Evolutionary conservation across 192 early-diverging fungal genomes (phyloP).

Genomic region (Pilaira anomala): DNA sequence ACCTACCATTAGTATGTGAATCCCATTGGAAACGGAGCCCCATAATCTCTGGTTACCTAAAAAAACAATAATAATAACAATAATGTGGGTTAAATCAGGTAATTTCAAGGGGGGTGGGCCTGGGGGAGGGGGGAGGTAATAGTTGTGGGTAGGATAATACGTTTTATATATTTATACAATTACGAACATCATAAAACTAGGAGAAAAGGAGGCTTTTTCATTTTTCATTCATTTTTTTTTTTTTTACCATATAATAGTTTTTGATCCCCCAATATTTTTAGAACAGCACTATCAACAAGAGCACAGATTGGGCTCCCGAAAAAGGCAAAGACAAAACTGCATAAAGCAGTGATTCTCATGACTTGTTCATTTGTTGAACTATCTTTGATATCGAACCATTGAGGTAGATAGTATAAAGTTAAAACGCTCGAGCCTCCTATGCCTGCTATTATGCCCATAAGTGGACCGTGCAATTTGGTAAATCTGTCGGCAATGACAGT

Average conservation of each 20-base stretch:
- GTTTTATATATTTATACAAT: constrained; percentile 25
- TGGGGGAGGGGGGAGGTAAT: constrained; percentile 1
- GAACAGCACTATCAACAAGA: constrained; percentile 37
- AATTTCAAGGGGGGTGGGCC: too few relatives aligned
- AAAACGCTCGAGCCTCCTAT: constrained; percentile 26
- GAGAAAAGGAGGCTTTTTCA: constrained; percentile 14
- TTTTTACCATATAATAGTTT: constrained; percentile 41
- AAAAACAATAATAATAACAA: too few relatives aligned
- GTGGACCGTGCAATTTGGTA: constrained; percentile 25
- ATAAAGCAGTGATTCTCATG: constrained; percentile 10
- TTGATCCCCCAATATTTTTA: constrained; percentile 40
- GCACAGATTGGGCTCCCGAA: constrained; percentile 30
- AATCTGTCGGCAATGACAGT: constrained; percentile 29
- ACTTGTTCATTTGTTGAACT: neutral
- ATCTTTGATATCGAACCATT: neutral
- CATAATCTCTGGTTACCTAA: constrained; percentile 34
- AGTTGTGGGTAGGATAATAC: constrained; percentile 13
- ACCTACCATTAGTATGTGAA: constrained; percentile 20
- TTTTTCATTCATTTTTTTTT: constrained; percentile 19
- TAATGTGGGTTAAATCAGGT: neutral
- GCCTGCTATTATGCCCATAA: constrained; percentile 22
- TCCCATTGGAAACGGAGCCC: constrained; percentile 34
- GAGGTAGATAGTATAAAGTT: constrained; percentile 25
- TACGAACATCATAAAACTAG: constrained; percentile 17
- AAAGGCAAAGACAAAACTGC: constrained; percentile 33